These are phyloP conservation scores for Neoboletus brunneissimus DNA, from an alignment of 768 basidiomycete species.

Conservation along the genomic window DNA sequence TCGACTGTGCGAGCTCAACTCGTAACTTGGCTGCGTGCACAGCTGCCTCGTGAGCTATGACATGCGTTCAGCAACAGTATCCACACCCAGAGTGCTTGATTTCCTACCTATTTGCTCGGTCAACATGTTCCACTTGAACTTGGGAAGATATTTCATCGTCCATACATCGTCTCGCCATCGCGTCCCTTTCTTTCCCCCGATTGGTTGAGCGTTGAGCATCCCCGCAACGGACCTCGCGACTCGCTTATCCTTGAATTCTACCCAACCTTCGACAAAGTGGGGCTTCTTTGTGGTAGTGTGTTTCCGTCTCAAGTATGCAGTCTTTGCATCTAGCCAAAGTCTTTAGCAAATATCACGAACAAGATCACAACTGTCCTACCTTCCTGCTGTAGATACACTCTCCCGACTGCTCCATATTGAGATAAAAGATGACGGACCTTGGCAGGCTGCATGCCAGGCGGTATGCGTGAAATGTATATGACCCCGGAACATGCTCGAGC, in stretches of 20 bases:
- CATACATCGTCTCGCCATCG: conserved; percentile 97
- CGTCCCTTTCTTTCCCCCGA: conserved; percentile 89
- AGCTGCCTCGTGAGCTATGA: conserved; percentile 86
- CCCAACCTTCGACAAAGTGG: conserved; percentile 96
- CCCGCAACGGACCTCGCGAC: conserved; percentile 87
- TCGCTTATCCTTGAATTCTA: conserved; percentile 94
- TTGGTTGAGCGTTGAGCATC: conserved; percentile 94
- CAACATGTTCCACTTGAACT: conserved; percentile 98
- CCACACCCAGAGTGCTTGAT: not conserved
- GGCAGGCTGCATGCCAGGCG: conserved; percentile 95
- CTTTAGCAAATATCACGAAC: not conserved
- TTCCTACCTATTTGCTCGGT: conserved; percentile 95
- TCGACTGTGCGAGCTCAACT: conserved; percentile 84
- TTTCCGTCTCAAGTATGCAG: conserved; percentile 81
- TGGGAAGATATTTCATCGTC: conserved; percentile 99
- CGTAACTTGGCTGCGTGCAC: conserved; percentile 87
- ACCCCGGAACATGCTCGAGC: conserved; percentile 79
- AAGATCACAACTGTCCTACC: conserved; percentile 43
- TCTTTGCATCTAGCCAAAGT: conserved; percentile 63
- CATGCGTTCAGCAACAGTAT: conserved; percentile 8
- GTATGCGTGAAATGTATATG: conserved; percentile 92
- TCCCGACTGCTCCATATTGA: conserved; percentile 83
- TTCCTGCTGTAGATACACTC: conserved; percentile 93
- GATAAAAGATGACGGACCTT: conserved; percentile 95
- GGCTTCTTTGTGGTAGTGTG: conserved; percentile 80